These are phyloP conservation scores for Acanthamoeba castellanii DNA, from an alignment of 208 protist species.

Conservation along the genomic window DNA sequence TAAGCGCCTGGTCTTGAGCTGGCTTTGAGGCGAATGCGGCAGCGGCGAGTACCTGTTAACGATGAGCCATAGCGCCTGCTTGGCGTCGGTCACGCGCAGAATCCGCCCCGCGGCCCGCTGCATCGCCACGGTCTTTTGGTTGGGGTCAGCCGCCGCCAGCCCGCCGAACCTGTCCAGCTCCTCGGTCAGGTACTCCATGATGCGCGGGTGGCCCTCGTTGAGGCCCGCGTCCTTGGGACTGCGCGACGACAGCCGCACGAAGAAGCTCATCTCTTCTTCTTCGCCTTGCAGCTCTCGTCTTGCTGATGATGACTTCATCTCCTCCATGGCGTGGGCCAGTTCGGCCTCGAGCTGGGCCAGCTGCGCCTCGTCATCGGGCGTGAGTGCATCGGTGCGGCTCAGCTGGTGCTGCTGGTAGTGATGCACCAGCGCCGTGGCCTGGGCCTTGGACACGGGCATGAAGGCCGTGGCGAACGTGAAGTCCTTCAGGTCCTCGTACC, in stretches of 20 bases:
- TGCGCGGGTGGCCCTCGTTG: conserved; percentile 12
- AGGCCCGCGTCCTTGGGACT: conserved; percentile 75
- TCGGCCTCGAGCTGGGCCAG: not conserved
- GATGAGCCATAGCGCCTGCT: conserved; percentile 23
- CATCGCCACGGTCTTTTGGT: conserved; percentile 18
- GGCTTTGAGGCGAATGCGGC: not conserved
- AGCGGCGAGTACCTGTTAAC: conserved; percentile 34
- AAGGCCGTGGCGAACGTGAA: conserved; percentile 68
- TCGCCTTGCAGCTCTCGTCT: not conserved
- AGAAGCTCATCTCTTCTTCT: not conserved
- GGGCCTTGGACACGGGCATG: not conserved
- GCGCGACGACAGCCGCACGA: conserved; percentile 68
- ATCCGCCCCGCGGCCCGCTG: conserved; percentile 54
- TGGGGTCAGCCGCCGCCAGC: not conserved
- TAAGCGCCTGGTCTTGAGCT: not conserved
- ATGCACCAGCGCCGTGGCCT: conserved; percentile 5
- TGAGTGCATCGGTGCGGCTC: not conserved
- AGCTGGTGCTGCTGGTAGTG: conserved; percentile 63
- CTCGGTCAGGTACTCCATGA: conserved; percentile 39
- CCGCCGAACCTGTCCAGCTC: conserved; percentile 54
- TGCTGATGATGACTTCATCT: not conserved
- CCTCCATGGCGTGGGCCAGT: conserved; percentile 5
- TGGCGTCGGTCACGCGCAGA: conserved; percentile 49
- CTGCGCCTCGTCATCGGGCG: not conserved
- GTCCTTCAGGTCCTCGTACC: conserved; percentile 53